Conservation (phyloP, 805 yeast species). For the Teunomyces cretensis region DNA sequence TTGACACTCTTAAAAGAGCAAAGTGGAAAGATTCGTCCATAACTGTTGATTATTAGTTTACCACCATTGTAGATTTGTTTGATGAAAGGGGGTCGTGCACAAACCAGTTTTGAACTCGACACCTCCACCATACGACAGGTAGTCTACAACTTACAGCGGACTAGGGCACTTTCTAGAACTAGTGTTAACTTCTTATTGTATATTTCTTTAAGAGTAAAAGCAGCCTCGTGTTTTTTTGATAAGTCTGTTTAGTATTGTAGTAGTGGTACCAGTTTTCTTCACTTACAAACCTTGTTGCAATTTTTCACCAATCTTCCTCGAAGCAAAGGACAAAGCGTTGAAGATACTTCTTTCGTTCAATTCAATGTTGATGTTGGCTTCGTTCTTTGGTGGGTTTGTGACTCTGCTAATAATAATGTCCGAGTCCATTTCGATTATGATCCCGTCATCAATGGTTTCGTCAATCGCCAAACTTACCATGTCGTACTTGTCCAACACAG, state of each 20-base stretch:
- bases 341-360: constrained; percentile 72
- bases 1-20: constrained; percentile 36
- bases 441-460: constrained; percentile 91
- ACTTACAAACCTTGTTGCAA: constrained; percentile 45
- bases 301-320: constrained; percentile 53
- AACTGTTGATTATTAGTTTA: constrained; percentile 14
- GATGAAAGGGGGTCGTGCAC: constrained; percentile 1
- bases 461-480: constrained; percentile 83
- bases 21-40: constrained; percentile 44
- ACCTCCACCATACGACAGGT: not conserved
- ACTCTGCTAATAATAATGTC: constrained; percentile 86
- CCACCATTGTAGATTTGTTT: not conserved
- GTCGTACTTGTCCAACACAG: constrained; percentile 81
- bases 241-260: no score
- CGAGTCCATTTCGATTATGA: constrained; percentile 87
- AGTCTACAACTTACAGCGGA: no score
- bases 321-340: constrained; percentile 84
- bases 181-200: no score
- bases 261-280: not conserved
- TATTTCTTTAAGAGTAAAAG: no score
- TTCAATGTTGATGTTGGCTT: constrained; percentile 52
- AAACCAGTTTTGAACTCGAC: not conserved
- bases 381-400: constrained; percentile 67
- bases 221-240: no score
- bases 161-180: no score